These are phyloP conservation scores for Thymus mandschuricus DNA, from an alignment of 257 asterid species.

Conservation along the genomic window DNA sequence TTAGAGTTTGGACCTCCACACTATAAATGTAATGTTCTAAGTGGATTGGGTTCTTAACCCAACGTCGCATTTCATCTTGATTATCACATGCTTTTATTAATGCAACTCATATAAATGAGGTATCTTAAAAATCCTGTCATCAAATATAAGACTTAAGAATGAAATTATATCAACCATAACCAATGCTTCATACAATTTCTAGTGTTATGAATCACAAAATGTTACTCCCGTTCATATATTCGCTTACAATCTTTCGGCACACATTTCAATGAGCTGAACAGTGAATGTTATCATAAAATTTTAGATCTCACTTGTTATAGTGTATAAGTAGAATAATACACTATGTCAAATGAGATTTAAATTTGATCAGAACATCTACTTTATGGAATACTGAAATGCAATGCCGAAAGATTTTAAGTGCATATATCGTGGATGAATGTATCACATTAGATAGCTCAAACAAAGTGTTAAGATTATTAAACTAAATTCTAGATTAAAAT, in stretches of 20 bases:
- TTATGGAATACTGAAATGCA: too few relatives aligned
- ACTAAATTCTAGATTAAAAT: not conserved
- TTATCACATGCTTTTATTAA: too few relatives aligned
- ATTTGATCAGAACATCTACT: too few relatives aligned
- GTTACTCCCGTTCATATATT: not conserved
- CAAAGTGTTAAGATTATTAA: not conserved
- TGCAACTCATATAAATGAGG: too few relatives aligned
- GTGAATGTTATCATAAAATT: too few relatives aligned
- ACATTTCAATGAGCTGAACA: too few relatives aligned
- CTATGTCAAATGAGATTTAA: too few relatives aligned
- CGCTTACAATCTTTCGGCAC: too few relatives aligned
- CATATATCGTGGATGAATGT: too few relatives aligned
- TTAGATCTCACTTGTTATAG: too few relatives aligned
- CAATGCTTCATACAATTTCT: not conserved
- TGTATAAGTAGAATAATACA: too few relatives aligned
- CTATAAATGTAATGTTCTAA: conserved; percentile 13
- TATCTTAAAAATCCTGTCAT: not conserved
- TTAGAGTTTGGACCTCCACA: not conserved
- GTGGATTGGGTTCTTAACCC: not conserved
- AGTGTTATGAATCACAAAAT: not conserved
- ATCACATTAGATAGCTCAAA: not conserved
- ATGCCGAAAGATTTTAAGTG: too few relatives aligned
- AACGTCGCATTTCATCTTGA: not conserved
- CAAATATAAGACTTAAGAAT: not conserved
- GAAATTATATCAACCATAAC: not conserved